Evolutionary conservation across 116 monocot genomes (phyloP).

Genomic region (Zostera marina): DNA sequence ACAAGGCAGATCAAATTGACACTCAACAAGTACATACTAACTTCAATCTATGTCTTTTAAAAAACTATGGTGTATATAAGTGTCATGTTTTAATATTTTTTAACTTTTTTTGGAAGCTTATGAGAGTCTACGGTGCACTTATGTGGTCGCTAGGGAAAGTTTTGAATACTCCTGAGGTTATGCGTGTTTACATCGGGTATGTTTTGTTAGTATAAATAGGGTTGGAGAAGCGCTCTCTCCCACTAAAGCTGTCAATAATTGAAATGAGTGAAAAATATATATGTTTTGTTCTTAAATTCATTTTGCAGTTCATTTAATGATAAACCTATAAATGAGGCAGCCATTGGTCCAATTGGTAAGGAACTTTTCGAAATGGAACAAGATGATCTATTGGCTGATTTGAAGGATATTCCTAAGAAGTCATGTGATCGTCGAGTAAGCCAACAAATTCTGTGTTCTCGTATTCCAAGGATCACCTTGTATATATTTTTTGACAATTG

Average conservation of each 20-base stretch:
- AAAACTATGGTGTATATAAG: neutral
- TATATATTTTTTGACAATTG: too few relatives aligned
- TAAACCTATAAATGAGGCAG: conserved; percentile 69
- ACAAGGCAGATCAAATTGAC: conserved; percentile 87
- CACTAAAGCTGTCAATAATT: too few relatives aligned
- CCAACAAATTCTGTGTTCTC: neutral
- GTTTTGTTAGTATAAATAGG: neutral
- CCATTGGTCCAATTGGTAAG: conserved; percentile 57
- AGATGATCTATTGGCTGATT: conserved; percentile 82
- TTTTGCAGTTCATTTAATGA: conserved; percentile 45
- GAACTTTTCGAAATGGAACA: conserved; percentile 88
- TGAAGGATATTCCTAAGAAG: conserved; percentile 89
- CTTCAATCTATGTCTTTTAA: neutral
- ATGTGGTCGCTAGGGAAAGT: conserved; percentile 96
- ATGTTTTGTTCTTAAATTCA: too few relatives aligned
- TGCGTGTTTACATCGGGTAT: conserved; percentile 90
- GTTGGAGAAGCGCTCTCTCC: too few relatives aligned
- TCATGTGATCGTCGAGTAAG: conserved; percentile 64
- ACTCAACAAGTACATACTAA: conserved; percentile 49
- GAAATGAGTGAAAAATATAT: too few relatives aligned
- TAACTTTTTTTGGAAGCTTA: conserved; percentile 34
- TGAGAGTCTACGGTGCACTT: conserved; percentile 93
- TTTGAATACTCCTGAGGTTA: conserved; percentile 81
- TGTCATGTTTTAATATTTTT: neutral
- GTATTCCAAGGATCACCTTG: too few relatives aligned